These are phyloP conservation scores for Leucocoprinus sp. DNA, from an alignment of 768 basidiomycete genomes.

Conservation along the genomic window DNA sequence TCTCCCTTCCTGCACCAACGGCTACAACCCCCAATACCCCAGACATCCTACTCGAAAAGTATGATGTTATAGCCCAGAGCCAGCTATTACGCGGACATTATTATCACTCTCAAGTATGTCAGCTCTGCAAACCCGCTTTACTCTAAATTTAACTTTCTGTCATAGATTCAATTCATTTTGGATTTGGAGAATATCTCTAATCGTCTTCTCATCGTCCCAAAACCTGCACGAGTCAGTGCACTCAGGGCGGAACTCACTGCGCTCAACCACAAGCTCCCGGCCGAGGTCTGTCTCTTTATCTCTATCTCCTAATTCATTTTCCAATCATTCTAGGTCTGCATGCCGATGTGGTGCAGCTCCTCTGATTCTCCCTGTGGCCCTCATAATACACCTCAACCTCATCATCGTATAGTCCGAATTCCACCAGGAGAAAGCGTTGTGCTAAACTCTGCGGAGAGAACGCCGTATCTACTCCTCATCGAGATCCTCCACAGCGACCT, in stretches of 20 bases:
- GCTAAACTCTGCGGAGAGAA: conserved; percentile 93
- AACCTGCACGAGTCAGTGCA: conserved; percentile 93
- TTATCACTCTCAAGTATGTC: conserved; percentile 73
- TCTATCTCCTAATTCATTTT: conserved; percentile 5
- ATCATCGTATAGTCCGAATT: conserved; percentile 94
- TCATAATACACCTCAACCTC: conserved; percentile 46
- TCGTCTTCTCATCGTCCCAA: conserved; percentile 83
- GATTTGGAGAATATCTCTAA: conserved; percentile 90
- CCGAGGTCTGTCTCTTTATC: conserved; percentile 55
- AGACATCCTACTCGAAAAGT: conserved; percentile 57
- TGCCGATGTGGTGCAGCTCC: conserved; percentile 82
- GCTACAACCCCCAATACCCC: conserved; percentile 35
- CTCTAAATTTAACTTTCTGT: conserved; percentile 13
- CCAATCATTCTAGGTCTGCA: conserved; percentile 51
- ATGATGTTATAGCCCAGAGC: conserved; percentile 58
- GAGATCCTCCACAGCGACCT: conserved; percentile 88
- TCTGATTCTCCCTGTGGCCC: conserved; percentile 44
- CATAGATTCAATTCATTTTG: conserved; percentile 77
- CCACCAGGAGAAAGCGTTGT: conserved; percentile 98
- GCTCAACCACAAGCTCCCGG: conserved; percentile 91
- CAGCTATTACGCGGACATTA: conserved; percentile 80
- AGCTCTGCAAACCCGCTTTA: conserved; percentile 5
- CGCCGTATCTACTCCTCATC: conserved; percentile 86
- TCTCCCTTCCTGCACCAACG: conserved; percentile 49
- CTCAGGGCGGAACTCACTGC: conserved; percentile 91